Base-by-base conservation (phyloP, 177 flowering plant species). In the Vitis hybrid region DNA sequence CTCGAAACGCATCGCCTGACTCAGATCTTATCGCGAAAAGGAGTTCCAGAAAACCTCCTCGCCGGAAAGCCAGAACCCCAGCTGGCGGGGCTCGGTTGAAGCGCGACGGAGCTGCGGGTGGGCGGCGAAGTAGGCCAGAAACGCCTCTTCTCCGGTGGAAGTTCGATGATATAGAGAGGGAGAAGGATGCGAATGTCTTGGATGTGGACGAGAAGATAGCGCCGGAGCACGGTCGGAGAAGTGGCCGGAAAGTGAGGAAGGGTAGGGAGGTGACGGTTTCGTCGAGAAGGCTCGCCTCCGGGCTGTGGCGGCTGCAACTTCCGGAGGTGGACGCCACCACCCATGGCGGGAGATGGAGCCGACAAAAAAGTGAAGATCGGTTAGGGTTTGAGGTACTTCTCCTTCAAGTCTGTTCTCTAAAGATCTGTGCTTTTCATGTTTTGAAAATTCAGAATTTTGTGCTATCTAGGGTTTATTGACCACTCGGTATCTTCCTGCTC, bases 101-200 rank as follows among this genome's bases (percentile, higher is more conserved):
- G 70, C 74, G 62, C 55, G 74, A 72, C 18, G 84, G 77, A 8
- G 78, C 61, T 38, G 38, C 74, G 22, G 44, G 28, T 7, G 85
- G 86, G 52, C 78, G 76, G 78, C 81, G 87, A 77, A 87, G 86
- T 75, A 64, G 90, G 44, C 92, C 92, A 11, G 87, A 81, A 67
- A 94, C 98, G 24, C 97, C 95, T n/a, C 77, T 88, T 57, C 78
- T 89, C 38, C 75, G 79, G 59, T 90, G 97, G 98, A 94, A 90
- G 90, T 77, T 81, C 64, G 84, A 89, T 11, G 94, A 78, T 12
- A 73, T 57, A 62, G 77, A 67, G 14, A 69, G 52, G 54, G 70
- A 64, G 24, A 38, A 31, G 44, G 71, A 57, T 58, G 31, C n/a
- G 38, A 62, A 12, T 68, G 67, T 63, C 1, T 52, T 66, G 0